Evolutionary conservation across 148 eudicot species (phyloP), one percentile per base, ranked within the genome.

Genomic region (Rhododendron molle): DNA sequence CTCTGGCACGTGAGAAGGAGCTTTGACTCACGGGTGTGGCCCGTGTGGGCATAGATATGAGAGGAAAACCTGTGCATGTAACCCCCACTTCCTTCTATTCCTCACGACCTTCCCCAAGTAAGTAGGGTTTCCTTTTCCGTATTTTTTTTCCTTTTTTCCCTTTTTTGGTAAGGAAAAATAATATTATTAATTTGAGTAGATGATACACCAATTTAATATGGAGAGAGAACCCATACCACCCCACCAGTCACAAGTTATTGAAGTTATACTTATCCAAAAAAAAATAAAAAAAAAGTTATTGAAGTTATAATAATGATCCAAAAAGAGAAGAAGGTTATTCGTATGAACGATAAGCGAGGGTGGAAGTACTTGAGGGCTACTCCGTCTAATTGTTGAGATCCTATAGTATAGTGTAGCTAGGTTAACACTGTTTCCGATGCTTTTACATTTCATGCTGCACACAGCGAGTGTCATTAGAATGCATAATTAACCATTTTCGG

Each of bases 1-100:
- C 69, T 77, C 71, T 80, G 83, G 81, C 86, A 84, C 82, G 86
- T 84, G 82, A 40, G 82, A 84, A 26, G 76, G 54, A 65, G 76
- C 74, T 77, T 84, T 84, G 86, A 84, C 86, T 84, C 69, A 58
- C 36, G 5, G 86, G 73, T 71, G 76, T 32, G 34, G 34, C 34
- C 34, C 34, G 34, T 32, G 34, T 32, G 21, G 40, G 76, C 76
- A 71, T 20, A 38, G 1, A 52, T 32, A 54, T 30, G 15, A 14
- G 13, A 72, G 9, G 30, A 28, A 52, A 21, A 58, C 40, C 23
- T 7, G 81, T 76, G 83, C 83, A 30, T 80, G 44, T 32, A 50
- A 10, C 74, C 28, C 11, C 69, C 28, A n/a, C n/a, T 21, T 26
- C 58, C 60, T 28, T 20, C n/a, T 15, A 13, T 49, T 9, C 67